These are phyloP conservation scores for Datisca glomerata DNA, from an alignment of 306 rosid species.

Conservation along the genomic window DNA sequence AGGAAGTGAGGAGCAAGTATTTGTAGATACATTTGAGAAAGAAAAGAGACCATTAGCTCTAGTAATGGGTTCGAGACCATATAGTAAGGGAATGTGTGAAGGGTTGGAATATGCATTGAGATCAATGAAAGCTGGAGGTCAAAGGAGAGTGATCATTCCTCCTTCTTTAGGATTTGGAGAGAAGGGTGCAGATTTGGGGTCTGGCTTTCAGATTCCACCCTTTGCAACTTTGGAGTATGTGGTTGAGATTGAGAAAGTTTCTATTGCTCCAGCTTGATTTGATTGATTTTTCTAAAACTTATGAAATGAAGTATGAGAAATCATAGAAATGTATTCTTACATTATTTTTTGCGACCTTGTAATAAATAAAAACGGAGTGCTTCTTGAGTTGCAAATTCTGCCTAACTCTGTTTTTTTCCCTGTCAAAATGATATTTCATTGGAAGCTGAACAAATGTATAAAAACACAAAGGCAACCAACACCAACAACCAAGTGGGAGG, in stretches of 20 bases:
- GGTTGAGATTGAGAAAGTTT: conserved; percentile 75
- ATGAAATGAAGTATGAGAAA: too few species aligned
- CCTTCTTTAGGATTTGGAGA: conserved; percentile 69
- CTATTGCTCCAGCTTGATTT: conserved; percentile 77
- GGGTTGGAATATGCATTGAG: conserved; percentile 61
- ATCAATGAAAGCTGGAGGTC: conserved; percentile 83
- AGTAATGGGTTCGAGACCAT: conserved; percentile 87
- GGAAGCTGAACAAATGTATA: too few species aligned
- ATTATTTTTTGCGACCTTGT: too few species aligned
- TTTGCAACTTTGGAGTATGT: conserved; percentile 65
- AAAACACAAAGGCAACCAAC: too few species aligned
- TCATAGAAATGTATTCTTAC: not conserved
- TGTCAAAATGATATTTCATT: too few species aligned
- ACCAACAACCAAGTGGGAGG: too few species aligned
- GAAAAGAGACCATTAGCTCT: conserved; percentile 73
- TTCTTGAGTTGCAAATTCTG: too few species aligned
- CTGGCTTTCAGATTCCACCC: conserved; percentile 66
- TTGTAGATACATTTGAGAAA: conserved; percentile 66
- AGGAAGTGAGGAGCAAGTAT: conserved; percentile 48
- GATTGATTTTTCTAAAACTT: not conserved
- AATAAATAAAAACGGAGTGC: too few species aligned
- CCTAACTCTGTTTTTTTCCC: too few species aligned
- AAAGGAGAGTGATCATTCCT: conserved; percentile 63
- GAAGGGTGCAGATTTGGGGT: conserved; percentile 71
- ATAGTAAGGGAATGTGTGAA: conserved; percentile 83